Base-by-base conservation (phyloP, 2,329 filamentous ascomycete genomes). In the Stachybotrys elegans region DNA sequence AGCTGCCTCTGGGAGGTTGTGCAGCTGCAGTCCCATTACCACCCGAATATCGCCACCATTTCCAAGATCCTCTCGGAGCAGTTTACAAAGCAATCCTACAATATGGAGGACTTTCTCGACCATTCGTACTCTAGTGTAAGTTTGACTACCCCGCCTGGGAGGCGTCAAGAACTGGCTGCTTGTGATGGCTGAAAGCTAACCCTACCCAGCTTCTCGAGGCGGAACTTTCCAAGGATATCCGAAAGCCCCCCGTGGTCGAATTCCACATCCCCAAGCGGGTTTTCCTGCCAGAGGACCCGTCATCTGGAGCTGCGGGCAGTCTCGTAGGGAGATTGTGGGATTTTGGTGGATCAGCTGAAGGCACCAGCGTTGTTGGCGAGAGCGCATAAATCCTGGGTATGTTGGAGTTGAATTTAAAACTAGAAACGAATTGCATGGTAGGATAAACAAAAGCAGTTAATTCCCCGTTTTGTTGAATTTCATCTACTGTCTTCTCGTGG, bases 1-100 rank as follows among this genome's bases (percentile, higher is more conserved):
- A 95, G 89, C 65, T 90, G 86, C 62, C 69, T 98, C 7, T 98
- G 93, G 94, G 93, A 98, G 63, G 76, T 98, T 42, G 86, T 94
- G 48, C 90, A 89, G 46, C 71, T 97, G 45, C 89, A 94, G 63
- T 84, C 83, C 1, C 94, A 98, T 65, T 97, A 95, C 65, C 93
- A 98, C 61, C 93, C 94, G 13, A 98, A 97, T 55, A 89, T 98
- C 20, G 91, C 92, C 1, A 93, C 91, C 3, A 82, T 98, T 53
- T 86, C 90, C 36, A 93, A 90, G 66, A 95, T 98, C 51, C 82
- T 98, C 45, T 88, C 88, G 3, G 90, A 97, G 67, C 93, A 97
- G 63, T 98, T 97, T 63, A 98, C 93, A 3, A 98, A 98, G 69
- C 84, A 90, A 53, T 78, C 85, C 3, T 98, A 97, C 66, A 93